A percentile compares a stretch with the other conserved stretches of the same genome.
phyloP scores from a whole-genome alignment of 176 grass and related monocot species.

The Saccharum spontaneum region DNA sequence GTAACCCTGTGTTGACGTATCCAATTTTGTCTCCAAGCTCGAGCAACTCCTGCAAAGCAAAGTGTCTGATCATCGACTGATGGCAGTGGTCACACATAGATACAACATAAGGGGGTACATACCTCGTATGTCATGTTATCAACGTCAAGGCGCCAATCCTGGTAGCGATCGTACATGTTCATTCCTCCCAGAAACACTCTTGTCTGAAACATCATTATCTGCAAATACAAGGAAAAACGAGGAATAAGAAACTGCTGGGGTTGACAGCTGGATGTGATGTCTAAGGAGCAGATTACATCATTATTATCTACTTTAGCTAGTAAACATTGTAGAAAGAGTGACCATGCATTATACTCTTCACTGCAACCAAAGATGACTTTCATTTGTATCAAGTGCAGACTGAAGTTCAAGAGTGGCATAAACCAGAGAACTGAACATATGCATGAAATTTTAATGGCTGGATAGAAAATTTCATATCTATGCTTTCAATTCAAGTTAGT shows the following conservation, averaged over 20 bases:
- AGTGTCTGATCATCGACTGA: neutral
- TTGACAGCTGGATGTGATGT: neutral
- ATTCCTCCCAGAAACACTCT: conserved; percentile 84
- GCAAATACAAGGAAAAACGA: neutral
- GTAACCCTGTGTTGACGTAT: conserved; percentile 86
- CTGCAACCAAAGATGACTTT: neutral
- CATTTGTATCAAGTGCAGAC: neutral
- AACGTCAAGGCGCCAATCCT: conserved; percentile 90
- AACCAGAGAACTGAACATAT: neutral
- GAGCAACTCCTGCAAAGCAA: conserved; percentile 69
- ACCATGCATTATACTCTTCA: neutral
- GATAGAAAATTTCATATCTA: neutral
- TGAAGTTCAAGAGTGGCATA: neutral
- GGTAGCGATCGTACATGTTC: conserved; percentile 68
- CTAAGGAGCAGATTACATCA: neutral
- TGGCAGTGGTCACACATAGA: neutral
- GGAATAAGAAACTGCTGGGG: neutral
- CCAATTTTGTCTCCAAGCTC: conserved; percentile 92
- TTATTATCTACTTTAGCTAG: neutral
- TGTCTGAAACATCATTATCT: conserved; percentile 99
- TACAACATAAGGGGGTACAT: neutral
- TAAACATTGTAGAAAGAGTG: neutral
- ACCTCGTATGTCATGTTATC: conserved; percentile 99
- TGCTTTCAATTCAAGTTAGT: neutral
- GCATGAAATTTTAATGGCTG: neutral